Evolutionary conservation across 2,329 filamentous ascomycete species (phyloP).

Genomic region (Alternaria sp.): DNA sequence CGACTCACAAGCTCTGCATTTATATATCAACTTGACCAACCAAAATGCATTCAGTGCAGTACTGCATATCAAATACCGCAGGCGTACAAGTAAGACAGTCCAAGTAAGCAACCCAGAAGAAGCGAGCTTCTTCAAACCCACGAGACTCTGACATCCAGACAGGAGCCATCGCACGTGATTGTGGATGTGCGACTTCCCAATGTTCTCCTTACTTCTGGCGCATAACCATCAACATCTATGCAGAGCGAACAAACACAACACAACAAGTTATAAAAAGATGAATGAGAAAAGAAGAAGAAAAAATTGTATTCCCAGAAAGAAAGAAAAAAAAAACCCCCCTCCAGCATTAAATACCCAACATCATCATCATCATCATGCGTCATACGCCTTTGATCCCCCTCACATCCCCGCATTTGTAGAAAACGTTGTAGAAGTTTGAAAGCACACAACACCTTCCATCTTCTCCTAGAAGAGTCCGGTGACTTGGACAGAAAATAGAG

Average conservation of each 20-base stretch:
- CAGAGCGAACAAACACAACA: not conserved
- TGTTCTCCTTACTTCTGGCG: not conserved
- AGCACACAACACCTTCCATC: slow-evolving; percentile 2
- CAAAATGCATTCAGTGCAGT: no score
- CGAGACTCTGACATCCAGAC: no score
- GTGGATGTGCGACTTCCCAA: not conserved
- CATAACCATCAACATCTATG: not conserved
- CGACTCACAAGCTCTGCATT: no score
- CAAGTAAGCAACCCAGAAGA: no score
- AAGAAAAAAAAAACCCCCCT: not conserved
- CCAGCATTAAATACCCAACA: slow-evolving; percentile 22
- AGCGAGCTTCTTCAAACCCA: no score
- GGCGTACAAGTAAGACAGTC: no score
- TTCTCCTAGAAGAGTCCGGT: slow-evolving; percentile 12
- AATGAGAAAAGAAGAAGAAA: slow-evolving; percentile 4
- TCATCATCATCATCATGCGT: slow-evolving; percentile 12
- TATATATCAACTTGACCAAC: no score
- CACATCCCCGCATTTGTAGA: slow-evolving; percentile 4
- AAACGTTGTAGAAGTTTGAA: not conserved
- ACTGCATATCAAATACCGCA: no score
- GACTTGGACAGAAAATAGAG: slow-evolving; percentile 11
- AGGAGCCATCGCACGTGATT: no score
- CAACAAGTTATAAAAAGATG: not conserved
- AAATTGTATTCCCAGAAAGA: slow-evolving; percentile 8
- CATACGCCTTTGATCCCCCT: slow-evolving; percentile 1